Conservation (phyloP, 2,329 filamentous ascomycete species). For the Aschersonia sp. region DNA sequence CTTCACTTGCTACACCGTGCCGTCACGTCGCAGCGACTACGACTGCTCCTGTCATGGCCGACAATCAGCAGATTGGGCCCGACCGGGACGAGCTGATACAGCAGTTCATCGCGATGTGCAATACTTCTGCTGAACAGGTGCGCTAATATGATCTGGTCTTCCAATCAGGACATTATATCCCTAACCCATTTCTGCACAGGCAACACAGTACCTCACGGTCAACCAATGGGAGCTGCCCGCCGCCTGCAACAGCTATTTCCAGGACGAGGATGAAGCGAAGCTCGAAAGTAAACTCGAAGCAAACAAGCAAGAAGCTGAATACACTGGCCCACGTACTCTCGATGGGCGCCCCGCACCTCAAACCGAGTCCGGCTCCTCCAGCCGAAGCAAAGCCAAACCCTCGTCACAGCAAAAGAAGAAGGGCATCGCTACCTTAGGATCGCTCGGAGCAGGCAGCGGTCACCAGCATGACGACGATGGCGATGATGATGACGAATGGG, state of each 20-base stretch:
- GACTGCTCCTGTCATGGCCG: background rate
- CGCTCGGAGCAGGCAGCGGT: slow-evolving; percentile 26
- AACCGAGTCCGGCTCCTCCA: slow-evolving; percentile 10
- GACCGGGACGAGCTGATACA: slow-evolving; percentile 3
- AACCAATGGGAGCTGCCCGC: slow-evolving; percentile 52
- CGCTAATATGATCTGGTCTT: background rate
- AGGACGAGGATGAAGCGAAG: slow-evolving; percentile 35
- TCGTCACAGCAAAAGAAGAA: slow-evolving; percentile 34
- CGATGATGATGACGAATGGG: slow-evolving; percentile 43
- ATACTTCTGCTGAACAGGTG: slow-evolving; percentile 4
- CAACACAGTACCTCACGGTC: slow-evolving; percentile 48
- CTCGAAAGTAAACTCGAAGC: slow-evolving; percentile 16
- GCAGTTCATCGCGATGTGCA: slow-evolving; percentile 3
- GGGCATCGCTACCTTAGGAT: slow-evolving; percentile 47
- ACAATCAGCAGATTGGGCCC: slow-evolving; percentile 1
- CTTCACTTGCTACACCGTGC: background rate
- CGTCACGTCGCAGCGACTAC: too few species aligned
- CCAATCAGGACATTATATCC: background rate
- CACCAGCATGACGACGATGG: slow-evolving; percentile 41
- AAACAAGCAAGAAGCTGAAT: slow-evolving; percentile 19
- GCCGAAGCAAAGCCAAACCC: slow-evolving; percentile 17
- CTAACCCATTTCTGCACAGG: slow-evolving; percentile 31
- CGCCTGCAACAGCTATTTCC: slow-evolving; percentile 49
- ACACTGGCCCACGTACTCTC: slow-evolving; percentile 47
- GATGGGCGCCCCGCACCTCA: slow-evolving; percentile 44